Base-by-base conservation (phyloP, 2,329 filamentous ascomycete genomes). In the Trichophyton rubrum region DNA sequence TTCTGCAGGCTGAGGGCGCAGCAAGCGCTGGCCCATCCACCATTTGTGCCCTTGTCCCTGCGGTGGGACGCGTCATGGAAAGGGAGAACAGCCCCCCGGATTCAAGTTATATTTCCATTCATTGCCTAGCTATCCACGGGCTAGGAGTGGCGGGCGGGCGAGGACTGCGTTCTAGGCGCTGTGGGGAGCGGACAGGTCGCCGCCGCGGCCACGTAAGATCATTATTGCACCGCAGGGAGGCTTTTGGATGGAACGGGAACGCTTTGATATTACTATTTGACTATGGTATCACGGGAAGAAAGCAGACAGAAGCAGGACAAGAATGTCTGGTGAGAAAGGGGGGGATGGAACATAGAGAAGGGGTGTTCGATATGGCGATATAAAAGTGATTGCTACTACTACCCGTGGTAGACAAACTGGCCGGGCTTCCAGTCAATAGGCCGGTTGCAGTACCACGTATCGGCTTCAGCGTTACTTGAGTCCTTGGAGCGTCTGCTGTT, bases 401-500 rank as follows among this genome's bases (percentile, higher is more conserved):
- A 55, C 13, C 51, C 51, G 30, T 55, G 51, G 43, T 62, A 62
- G 9, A 62, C 60, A 38, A 56, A 59, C 22, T 38, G 41, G 8
- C 61, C 56, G 3, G 59, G 56, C 6, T 27, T 53, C 61, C 61
- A 61, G 47, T 61, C 55, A 4, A 35, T 17, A 13, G 27, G 45
- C 20, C 47, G 59, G 47, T 62, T 56, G 51, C 61, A 62, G 47
- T 58, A 62, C 61, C 61, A 62, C 20, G 61, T 61, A 49, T 62
- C 61, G 11, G 59, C 20, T 11, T 59, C 56, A 0, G 27, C 55
- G 7, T 30, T 33, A 13, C 22, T 30, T 1, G 30, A 33, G 15
- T 62, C 60, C 15, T 58, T 58, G 64, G 65, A 6, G 51, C 67
- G 30, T 45, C 65, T 51, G 22, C 65, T 60, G 60, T 67, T 62